Base-by-base conservation (phyloP, 768 basidiomycete species). In the Lactarius hengduanensis region DNA sequence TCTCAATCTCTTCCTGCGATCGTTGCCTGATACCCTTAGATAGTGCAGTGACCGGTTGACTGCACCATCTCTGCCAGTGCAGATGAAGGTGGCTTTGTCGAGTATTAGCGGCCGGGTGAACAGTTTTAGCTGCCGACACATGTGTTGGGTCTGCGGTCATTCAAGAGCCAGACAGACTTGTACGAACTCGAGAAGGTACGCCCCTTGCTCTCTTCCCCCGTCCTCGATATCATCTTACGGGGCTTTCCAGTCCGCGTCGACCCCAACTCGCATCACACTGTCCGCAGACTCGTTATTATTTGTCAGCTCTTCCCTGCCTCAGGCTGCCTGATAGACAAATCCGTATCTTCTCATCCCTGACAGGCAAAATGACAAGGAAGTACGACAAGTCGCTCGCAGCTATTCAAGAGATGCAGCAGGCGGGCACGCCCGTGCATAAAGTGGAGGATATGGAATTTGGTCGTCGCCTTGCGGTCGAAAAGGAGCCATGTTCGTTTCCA, bases 381-480 rank as follows among this genome's bases (percentile, higher is more conserved):
- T 99, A 98, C 75, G 97, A 99, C 69, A 96, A 99, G 77, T 94
- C 92, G 0, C 82, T 98, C 7, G 79, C 84, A 34, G 96, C 97
- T 0, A 91, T 96, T 45, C 93, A 96, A 74, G 96, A 98, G 76
- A 98, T 99, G 95, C 97, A 99, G 75, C 97, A 98, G 76, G 96
- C 95, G 1, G 96, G 95, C 1, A 97, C 96, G 4, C 90, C 92
- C n/a, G n/a, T n/a, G n/a, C n/a, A n/a, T n/a, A n/a, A n/a, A n/a
- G n/a, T n/a, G n/a, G n/a, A n/a, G n/a, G n/a, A n/a, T n/a, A n/a
- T n/a, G n/a, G n/a, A n/a, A n/a, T n/a, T n/a, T n/a, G n/a, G n/a
- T n/a, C n/a, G n/a, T n/a, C n/a, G n/a, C n/a, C n/a, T n/a, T n/a
- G n/a, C n/a, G n/a, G n/a, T n/a, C n/a, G n/a, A n/a, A n/a, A n/a